Evolutionary conservation across 306 rosid species (phyloP).

Genomic region (Medicago arabica): DNA sequence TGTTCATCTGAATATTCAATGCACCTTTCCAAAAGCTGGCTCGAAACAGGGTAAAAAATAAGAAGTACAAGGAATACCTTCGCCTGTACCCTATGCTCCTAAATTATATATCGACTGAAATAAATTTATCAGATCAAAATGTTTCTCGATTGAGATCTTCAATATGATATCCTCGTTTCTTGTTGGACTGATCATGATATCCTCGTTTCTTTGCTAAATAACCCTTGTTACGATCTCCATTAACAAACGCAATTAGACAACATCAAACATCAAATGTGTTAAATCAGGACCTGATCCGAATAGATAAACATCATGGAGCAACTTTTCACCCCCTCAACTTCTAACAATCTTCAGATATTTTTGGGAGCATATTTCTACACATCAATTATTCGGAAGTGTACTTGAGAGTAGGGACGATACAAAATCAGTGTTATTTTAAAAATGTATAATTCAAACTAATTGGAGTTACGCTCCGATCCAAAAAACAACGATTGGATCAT

Average conservation of each 20-base stretch:
- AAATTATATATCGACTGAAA: too few relatives aligned
- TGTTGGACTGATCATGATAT: too few relatives aligned
- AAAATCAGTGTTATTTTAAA: not conserved
- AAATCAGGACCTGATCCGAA: too few relatives aligned
- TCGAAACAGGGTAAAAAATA: too few relatives aligned
- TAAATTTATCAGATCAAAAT: not conserved
- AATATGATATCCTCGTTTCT: too few relatives aligned
- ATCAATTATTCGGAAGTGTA: not conserved
- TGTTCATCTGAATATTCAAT: not conserved
- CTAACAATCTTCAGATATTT: too few relatives aligned
- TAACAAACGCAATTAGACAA: not conserved
- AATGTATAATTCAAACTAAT: too few relatives aligned
- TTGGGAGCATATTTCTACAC: not conserved
- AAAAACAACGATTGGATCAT: too few relatives aligned
- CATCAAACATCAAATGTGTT: too few relatives aligned
- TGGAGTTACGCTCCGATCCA: too few relatives aligned
- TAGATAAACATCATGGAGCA: not conserved
- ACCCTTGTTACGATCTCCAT: not conserved
- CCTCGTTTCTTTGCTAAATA: not conserved
- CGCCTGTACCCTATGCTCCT: not conserved
- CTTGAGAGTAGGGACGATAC: not conserved
- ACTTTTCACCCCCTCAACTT: not conserved
- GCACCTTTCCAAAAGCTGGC: not conserved
- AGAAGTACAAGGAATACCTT: too few relatives aligned
- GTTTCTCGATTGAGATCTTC: too few relatives aligned